These are phyloP conservation scores for Inga oerstediana DNA, from an alignment of 306 rosid genomes.

Conservation along the genomic window DNA sequence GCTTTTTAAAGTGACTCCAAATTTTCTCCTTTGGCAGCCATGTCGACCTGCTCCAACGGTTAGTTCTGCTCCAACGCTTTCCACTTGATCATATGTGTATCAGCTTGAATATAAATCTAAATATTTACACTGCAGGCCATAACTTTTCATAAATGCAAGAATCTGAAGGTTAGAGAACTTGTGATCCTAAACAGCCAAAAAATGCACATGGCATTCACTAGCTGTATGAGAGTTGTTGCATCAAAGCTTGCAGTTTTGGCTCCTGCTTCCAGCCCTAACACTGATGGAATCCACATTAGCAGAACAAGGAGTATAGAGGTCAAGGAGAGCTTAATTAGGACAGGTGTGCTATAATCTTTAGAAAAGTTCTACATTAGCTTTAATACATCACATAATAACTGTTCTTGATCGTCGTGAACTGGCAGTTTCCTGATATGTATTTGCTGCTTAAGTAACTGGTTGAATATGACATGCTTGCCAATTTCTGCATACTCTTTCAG, in stretches of 20 bases:
- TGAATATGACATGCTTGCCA: not conserved
- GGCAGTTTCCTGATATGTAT: conserved; percentile 14
- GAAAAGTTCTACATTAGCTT: conserved; percentile 4
- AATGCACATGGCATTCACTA: conserved; percentile 78
- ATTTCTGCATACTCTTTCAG: conserved; percentile 4
- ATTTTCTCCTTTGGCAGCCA: conserved; percentile 53
- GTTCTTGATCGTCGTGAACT: conserved; percentile 3
- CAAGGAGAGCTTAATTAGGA: conserved; percentile 57
- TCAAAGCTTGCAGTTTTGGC: conserved; percentile 70
- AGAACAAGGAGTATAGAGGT: conserved; percentile 54
- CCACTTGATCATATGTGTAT: not conserved
- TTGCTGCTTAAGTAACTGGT: conserved; percentile 5
- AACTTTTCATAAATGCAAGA: conserved; percentile 76
- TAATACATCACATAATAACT: not conserved
- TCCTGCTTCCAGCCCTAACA: conserved; percentile 80
- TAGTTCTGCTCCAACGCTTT: conserved; percentile 30
- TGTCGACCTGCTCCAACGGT: conserved; percentile 74
- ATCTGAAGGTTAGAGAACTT: conserved; percentile 55
- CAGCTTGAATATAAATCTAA: conserved; percentile 29
- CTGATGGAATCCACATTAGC: conserved; percentile 95
- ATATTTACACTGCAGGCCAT: conserved; percentile 67
- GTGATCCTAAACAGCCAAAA: conserved; percentile 74
- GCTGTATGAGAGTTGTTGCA: conserved; percentile 66
- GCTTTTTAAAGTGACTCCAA: conserved; percentile 20
- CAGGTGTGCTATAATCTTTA: conserved; percentile 53